Base-by-base conservation (phyloP, 169 alveolate genomes). In the Plasmodium billcollinsi region DNA sequence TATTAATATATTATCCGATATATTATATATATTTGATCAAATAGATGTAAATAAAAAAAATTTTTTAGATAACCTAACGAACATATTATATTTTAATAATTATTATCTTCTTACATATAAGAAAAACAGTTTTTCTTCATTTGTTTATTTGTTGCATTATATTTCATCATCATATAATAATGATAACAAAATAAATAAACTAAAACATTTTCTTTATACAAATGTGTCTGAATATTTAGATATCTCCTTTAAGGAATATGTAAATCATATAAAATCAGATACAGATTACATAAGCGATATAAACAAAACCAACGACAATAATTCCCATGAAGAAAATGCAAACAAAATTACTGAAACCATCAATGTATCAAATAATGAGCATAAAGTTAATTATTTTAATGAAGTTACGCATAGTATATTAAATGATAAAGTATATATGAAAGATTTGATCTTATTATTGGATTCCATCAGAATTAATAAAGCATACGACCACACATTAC, bases 1-100 rank as follows among this genome's bases (percentile, higher is more conserved):
- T 43, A 9, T 80, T 56, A 67, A 86, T 47, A 71, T 12, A 15
- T 20, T 86, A 21, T 45, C 78, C 7, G 24, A 50, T 8, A 50
- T 72, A 15, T 75, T 86, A 58, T 86, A 71, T 52, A 45, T 86
- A n/a, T 86, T 86, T 74, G 92, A 86, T 73, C 92, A 86, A 52
- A 86, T 86, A n/a, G 92, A 86, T 86, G 54, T 86, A 59, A 65
- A 33, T 47, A 86, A 86, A 52, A 86, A 45, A 11, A 72, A 86
- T 47, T 86, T 86, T 65, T 50, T 86, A 18, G 0, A 39, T 21
- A 86, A 86, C 45, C 15, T 86, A 47, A n/a, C 58, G 18, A 62
- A 86, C 29, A 14, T 86, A 5, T 24, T 86, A 18, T 62, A 15
- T 45, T 39, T 33, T 33, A 70, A 86, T 61, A 72, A 86, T 71